Conservation (phyloP, 2,329 filamentous ascomycete species). For the Hypoxylon sp. region DNA sequence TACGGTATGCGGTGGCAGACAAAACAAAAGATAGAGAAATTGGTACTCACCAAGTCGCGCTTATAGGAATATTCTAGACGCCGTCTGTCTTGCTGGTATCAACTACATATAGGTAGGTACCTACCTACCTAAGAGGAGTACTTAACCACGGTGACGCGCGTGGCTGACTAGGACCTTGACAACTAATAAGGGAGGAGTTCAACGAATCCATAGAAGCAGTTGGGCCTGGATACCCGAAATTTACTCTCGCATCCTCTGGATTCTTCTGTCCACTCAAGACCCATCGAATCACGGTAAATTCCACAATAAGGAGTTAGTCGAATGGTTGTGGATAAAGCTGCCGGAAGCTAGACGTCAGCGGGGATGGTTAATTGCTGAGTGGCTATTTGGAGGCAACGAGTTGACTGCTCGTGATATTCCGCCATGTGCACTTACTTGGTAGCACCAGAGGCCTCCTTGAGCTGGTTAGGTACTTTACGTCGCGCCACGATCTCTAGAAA, state of each 20-base stretch:
- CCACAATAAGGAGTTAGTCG: neutral
- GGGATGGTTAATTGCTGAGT: neutral
- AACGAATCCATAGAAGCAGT: neutral
- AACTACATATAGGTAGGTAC: too few species aligned
- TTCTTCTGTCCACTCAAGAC: neutral
- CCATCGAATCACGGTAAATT: neutral
- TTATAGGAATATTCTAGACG: constrained; percentile 1
- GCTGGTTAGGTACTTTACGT: too few species aligned
- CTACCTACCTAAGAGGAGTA: too few species aligned
- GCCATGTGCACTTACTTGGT: neutral
- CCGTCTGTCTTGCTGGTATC: neutral
- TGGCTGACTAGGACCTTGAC: neutral
- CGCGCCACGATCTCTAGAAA: neutral
- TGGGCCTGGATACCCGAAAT: neutral
- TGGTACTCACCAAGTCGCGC: neutral
- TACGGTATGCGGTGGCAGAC: neutral
- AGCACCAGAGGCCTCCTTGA: neutral
- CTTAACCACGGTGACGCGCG: neutral
- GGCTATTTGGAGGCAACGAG: neutral
- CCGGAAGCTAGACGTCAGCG: neutral
- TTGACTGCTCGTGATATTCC: constrained; percentile 5
- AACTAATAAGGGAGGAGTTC: neutral
- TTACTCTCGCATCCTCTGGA: neutral
- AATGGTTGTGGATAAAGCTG: neutral
- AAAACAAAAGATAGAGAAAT: neutral